Conservation (phyloP, 768 basidiomycete genomes). For the Obba rivulosa region DNA sequence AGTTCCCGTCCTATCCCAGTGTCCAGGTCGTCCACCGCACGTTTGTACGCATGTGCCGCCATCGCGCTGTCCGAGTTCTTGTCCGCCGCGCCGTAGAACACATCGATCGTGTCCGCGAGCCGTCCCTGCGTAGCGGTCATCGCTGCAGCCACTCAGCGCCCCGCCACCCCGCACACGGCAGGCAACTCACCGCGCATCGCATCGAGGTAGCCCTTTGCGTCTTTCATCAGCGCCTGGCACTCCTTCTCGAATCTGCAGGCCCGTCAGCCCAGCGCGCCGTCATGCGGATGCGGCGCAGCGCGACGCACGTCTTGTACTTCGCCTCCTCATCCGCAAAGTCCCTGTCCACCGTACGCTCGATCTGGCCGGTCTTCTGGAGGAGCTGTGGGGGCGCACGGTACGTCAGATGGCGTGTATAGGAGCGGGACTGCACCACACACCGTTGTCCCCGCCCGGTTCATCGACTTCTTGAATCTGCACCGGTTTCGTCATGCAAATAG, state of each 20-base stretch:
- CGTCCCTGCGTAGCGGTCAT: constrained; percentile 93
- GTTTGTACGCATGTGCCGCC: constrained; percentile 95
- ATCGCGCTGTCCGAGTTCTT: constrained; percentile 87
- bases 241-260: constrained; percentile 92
- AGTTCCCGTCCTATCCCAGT: constrained; percentile 78
- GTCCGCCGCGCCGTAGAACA: constrained; percentile 87
- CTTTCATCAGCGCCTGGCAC: constrained; percentile 87
- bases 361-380: constrained; percentile 97
- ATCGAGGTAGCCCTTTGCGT: constrained; percentile 92
- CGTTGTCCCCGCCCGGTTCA: constrained; percentile 89
- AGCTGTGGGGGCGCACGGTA: constrained; percentile 42
- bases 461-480: constrained; percentile 84
- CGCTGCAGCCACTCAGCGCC: constrained; percentile 38
- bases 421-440: constrained; percentile 35
- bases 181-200: constrained; percentile 75
- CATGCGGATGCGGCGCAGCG: not conserved
- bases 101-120: constrained; percentile 89
- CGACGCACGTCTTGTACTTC: constrained; percentile 79
- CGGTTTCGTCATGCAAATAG: not conserved
- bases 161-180: not conserved
- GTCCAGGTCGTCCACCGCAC: constrained; percentile 92
- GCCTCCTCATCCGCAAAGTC: constrained; percentile 92
- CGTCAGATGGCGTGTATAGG: constrained; percentile 1
- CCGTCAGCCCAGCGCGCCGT: not conserved
- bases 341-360: constrained; percentile 90